Percentiles rank a stretch among this genome's conserved stretches.
These are phyloP conservation scores for Globisporangium canariense DNA, from an alignment of 352 stramenopile species.

Conservation along the genomic window DNA sequence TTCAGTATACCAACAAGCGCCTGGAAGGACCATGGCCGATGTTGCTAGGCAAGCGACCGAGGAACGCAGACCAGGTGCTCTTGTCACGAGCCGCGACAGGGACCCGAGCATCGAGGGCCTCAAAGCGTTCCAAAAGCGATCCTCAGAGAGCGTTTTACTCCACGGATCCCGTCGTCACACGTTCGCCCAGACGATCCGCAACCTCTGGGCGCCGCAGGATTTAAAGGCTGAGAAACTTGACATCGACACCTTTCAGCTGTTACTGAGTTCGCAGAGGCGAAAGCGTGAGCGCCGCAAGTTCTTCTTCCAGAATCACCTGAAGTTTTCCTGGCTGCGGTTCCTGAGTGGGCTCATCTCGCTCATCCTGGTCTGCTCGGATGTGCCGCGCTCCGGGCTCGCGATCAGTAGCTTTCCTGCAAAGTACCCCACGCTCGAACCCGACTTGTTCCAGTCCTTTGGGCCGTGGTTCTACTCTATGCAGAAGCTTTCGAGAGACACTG, in stretches of 20 bases:
- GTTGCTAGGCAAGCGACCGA: not conserved
- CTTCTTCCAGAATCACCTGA: conserved; percentile 5
- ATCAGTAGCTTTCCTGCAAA: conserved; percentile 15
- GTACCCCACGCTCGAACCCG: conserved; percentile 28
- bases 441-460: conserved; percentile 23
- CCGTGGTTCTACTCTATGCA: conserved; percentile 10
- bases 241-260: not conserved
- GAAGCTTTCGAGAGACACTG: not conserved
- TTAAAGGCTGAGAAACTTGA: not conserved
- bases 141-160: not conserved
- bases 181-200: conserved; percentile 9
- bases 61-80: not conserved
- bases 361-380: conserved; percentile 28
- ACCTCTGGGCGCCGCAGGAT: not conserved
- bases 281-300: not conserved
- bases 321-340: conserved; percentile 10
- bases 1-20: not conserved
- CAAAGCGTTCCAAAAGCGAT: not conserved
- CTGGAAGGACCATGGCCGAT: not conserved
- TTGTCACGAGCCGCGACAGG: not conserved
- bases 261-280: conserved; percentile 1
- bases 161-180: not conserved
- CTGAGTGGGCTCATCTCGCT: conserved; percentile 22
- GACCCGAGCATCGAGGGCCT: not conserved
- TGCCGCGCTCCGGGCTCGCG: conserved; percentile 28